Evolutionary conservation across 768 basidiomycete genomes (phyloP), one percentile per base, ranked within the genome.

Genomic region (Phaffia tasmanica): DNA sequence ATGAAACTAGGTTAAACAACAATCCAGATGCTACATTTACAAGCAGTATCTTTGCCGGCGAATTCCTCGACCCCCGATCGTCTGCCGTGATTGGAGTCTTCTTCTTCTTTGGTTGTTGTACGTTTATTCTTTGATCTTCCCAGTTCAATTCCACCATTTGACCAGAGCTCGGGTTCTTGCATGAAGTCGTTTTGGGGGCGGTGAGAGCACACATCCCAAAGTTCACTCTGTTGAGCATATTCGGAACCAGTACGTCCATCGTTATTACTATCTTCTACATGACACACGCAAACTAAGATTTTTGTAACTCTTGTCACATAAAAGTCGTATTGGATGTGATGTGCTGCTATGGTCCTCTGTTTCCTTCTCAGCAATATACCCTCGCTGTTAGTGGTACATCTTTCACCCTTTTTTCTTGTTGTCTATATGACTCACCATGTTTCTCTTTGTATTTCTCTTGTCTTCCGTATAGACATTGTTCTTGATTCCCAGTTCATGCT

Each of bases 31-130:
- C 76, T 0, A 46, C 71, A 77, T 76, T 78, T 58, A 74, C 75
- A 56, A 65, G 69, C 1, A 79, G 78, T 32, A 77, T 83, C 47
- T 84, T 84, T 68, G 66, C 75, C 1, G 83, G 83, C 0, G 73
- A 72, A 0, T 84, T 83, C 72, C 76, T 84, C 23, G 83, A 84
- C 65, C 72, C 78, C 47, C 72, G 80, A 73, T 54, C 62, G 3
- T 79, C 79, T 0, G 75, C 78, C 1, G 76, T 83, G 0, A 81
- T 78, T 65, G 83, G 80, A 0, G 77, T 77, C 11, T 83, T 84
- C 71, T 75, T 84, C 11, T 81, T 76, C 29, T 56, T 82, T 19
- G 81, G 80, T 0, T 64, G 73, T 0, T 82, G 35, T 42, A 42
- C 35, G 35, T 42, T 82, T 71, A 25, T 78, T 42, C 35, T 42